Percentiles rank a stretch among this genome's conserved stretches.
Evolutionary conservation across 192 early-diverging fungal genomes (phyloP).

Genomic region (Phycomyces nitens): DNA sequence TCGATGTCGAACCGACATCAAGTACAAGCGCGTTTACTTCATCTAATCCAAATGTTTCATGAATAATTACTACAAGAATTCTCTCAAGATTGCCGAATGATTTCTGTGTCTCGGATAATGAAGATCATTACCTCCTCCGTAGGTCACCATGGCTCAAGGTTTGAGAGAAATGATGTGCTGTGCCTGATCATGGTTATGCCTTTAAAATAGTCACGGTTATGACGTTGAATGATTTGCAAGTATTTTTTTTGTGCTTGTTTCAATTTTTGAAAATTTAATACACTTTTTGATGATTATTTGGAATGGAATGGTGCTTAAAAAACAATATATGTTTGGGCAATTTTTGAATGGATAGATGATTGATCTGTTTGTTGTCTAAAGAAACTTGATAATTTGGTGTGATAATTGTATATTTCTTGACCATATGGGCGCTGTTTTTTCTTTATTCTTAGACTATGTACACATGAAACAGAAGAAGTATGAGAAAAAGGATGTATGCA

Average conservation of each 20-base stretch:
- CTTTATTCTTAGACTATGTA: slow-evolving; percentile 1
- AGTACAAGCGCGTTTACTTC: slow-evolving; percentile 93
- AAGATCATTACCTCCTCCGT: slow-evolving; percentile 30
- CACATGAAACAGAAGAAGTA: slow-evolving; percentile 1
- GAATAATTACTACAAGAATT: neutral
- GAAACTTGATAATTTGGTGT: too few species aligned
- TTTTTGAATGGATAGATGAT: too few species aligned
- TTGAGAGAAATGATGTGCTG: slow-evolving; percentile 3
- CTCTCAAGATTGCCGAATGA: too few species aligned
- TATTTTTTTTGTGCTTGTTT: too few species aligned
- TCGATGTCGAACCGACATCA: slow-evolving; percentile 85
- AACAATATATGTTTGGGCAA: too few species aligned
- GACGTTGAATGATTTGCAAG: neutral
- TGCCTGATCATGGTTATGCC: slow-evolving; percentile 5
- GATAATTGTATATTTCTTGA: neutral
- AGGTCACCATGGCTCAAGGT: slow-evolving; percentile 30
- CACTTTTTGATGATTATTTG: too few species aligned
- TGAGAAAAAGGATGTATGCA: neutral
- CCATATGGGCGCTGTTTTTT: neutral
- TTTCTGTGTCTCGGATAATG: too few species aligned
- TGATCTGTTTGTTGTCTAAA: too few species aligned
- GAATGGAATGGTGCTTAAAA: too few species aligned
- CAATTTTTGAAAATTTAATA: too few species aligned
- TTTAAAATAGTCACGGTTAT: slow-evolving; percentile 1
- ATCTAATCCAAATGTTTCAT: slow-evolving; percentile 50